These are phyloP conservation scores for Otatea glauca DNA, from an alignment of 176 grass and related monocot genomes.

Conservation along the genomic window DNA sequence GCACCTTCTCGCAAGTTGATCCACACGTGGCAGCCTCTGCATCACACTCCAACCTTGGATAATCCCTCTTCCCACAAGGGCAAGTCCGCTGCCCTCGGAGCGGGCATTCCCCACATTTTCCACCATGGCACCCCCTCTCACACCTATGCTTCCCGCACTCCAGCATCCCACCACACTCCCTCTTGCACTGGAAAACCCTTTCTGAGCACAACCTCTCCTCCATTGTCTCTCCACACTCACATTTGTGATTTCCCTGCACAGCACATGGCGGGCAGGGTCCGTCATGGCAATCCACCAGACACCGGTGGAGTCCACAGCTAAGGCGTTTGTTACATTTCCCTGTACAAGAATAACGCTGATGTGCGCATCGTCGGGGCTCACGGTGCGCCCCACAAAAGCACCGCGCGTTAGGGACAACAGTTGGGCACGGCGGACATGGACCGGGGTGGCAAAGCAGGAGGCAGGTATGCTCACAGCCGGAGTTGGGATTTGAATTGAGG, in stretches of 20 bases:
- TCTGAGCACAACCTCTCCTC: conserved; percentile 69
- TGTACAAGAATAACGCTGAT: conserved; percentile 73
- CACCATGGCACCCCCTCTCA: conserved; percentile 84
- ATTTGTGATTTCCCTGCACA: conserved; percentile 59
- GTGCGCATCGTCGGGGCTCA: conserved; percentile 73
- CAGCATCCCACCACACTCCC: conserved; percentile 63
- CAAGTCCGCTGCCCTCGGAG: conserved; percentile 80
- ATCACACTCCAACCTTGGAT: conserved; percentile 74
- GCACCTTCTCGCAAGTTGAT: conserved; percentile 73
- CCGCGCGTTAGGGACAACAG: conserved; percentile 47
- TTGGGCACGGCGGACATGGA: conserved; percentile 85
- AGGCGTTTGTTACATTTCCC: conserved; percentile 62
- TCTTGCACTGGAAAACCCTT: conserved; percentile 67
- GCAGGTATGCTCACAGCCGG: conserved; percentile 71
- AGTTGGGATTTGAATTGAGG: conserved; percentile 49
- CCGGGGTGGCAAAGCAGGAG: conserved; percentile 91
- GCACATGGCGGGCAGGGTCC: conserved; percentile 67
- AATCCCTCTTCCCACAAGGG: conserved; percentile 86
- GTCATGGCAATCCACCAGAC: conserved; percentile 68
- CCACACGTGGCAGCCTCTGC: conserved; percentile 75
- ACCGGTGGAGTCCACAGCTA: conserved; percentile 65
- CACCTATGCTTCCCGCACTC: conserved; percentile 79
- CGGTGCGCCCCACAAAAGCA: conserved; percentile 76
- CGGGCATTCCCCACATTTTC: conserved; percentile 74
- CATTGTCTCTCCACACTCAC: conserved; percentile 63